Conservation (phyloP, 169 alveolate genomes). For the Plasmodium gaboni region DNA sequence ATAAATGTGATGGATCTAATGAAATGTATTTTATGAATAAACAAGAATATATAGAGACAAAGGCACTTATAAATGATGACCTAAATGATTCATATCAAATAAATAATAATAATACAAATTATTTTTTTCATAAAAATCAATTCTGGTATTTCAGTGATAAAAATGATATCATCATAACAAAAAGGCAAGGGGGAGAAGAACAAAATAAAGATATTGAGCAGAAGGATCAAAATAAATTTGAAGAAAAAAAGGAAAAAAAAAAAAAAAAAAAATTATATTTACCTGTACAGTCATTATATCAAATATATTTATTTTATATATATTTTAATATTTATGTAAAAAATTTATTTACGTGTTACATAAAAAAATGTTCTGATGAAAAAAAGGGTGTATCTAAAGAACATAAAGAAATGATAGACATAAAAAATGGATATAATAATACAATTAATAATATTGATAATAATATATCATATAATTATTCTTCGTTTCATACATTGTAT, state of each 20-base stretch:
- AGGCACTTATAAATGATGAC: not conserved
- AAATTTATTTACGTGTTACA: conserved; percentile 6
- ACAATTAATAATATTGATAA: too few relatives aligned
- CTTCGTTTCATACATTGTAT: not conserved
- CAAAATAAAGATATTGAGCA: too few relatives aligned
- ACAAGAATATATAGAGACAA: not conserved
- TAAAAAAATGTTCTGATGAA: not conserved
- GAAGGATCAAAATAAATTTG: not conserved
- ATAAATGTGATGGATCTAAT: not conserved
- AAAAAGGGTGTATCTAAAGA: not conserved
- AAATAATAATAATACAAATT: conserved; percentile 4
- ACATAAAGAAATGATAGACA: not conserved
- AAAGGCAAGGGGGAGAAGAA: too few relatives aligned
- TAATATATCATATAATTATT: not conserved
- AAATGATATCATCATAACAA: conserved; percentile 28
- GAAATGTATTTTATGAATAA: too few relatives aligned
- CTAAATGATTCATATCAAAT: not conserved
- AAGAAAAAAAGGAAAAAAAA: not conserved
- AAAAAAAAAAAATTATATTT: conserved; percentile 14
- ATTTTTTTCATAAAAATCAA: conserved; percentile 12
- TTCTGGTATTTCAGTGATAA: conserved; percentile 56
- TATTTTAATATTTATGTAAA: conserved; percentile 28
- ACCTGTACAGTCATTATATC: conserved; percentile 54
- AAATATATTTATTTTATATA: conserved; percentile 47
- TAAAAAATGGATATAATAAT: too few relatives aligned